Conservation (phyloP, 164 flowering plant species). For the Litsea cubeba region DNA sequence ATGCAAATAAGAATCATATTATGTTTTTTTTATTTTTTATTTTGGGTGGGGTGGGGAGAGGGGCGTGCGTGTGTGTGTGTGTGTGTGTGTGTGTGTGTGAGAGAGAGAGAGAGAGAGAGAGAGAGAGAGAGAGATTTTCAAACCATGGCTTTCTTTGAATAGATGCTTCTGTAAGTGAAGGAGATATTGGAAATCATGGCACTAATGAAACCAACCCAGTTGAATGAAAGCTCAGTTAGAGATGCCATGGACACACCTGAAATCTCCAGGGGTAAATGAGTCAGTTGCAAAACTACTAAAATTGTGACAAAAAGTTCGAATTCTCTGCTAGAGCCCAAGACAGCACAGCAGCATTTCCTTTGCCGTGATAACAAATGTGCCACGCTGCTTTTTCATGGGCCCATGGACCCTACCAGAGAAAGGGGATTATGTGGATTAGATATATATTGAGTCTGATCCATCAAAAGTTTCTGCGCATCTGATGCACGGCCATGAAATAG, state of each 20-base stretch:
- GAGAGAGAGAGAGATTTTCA: neutral
- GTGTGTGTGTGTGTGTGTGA: neutral
- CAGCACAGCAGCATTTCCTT: too few relatives aligned
- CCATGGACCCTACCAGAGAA: too few relatives aligned
- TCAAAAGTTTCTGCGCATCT: too few relatives aligned
- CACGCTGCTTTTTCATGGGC: too few relatives aligned
- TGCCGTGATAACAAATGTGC: too few relatives aligned
- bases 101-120: neutral
- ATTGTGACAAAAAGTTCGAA: too few relatives aligned
- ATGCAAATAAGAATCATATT: slow-evolving; percentile 1
- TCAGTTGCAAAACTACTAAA: neutral
- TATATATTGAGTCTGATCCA: too few relatives aligned
- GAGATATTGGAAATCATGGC: slow-evolving; percentile 99
- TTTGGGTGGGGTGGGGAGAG: neutral
- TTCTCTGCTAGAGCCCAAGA: too few relatives aligned
- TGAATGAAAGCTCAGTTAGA: slow-evolving; percentile 91
- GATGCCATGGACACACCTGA: slow-evolving; percentile 98
- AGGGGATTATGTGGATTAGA: too few relatives aligned
- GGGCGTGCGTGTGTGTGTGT: too few relatives aligned
- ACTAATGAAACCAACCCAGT: slow-evolving; percentile 93
- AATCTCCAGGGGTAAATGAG: neutral
- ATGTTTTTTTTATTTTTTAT: neutral
- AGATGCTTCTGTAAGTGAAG: slow-evolving; percentile 94
- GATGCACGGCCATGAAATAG: too few relatives aligned
- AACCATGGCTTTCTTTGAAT: slow-evolving; percentile 98